A percentile compares a stretch with the other conserved stretches of the same genome.
Evolutionary conservation across 192 early-diverging fungal genomes (phyloP).

Genomic region (Rhizoclosmatium sp.): DNA sequence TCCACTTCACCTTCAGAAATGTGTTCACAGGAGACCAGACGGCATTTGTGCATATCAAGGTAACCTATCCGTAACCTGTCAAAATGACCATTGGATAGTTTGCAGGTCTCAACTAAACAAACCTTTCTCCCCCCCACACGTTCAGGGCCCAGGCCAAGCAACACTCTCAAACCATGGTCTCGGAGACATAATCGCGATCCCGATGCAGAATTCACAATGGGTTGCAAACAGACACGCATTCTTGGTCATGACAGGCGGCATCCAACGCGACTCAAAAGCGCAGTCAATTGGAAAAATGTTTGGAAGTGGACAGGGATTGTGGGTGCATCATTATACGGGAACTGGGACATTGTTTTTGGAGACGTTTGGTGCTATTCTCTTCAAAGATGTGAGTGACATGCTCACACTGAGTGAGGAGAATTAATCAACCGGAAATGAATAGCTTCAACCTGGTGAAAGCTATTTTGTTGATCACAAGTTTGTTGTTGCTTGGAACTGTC

Average conservation of each 20-base stretch:
- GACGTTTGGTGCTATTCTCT: conserved; percentile 12
- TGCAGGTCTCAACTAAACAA: neutral
- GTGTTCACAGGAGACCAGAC: neutral
- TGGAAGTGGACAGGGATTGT: neutral
- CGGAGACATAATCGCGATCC: conserved; percentile 8
- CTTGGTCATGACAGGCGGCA: neutral
- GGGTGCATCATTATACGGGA: conserved; percentile 1
- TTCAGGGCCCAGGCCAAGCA: conserved; percentile 8
- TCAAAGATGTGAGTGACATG: conserved; percentile 6
- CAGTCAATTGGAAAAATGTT: conserved; percentile 6
- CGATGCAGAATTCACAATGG: neutral
- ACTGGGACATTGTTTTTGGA: conserved; percentile 2
- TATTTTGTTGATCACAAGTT: conserved; percentile 12
- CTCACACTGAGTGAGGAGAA: neutral
- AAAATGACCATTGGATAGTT: too few relatives aligned
- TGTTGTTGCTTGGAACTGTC: conserved; percentile 21
- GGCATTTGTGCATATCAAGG: neutral
- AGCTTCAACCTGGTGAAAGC: conserved; percentile 4
- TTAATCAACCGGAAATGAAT: neutral
- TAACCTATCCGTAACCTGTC: too few relatives aligned
- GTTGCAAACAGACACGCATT: conserved; percentile 6
- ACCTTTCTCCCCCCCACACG: too few relatives aligned
- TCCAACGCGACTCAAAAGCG: neutral
- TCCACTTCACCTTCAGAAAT: neutral
- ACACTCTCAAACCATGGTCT: conserved; percentile 1